These are phyloP conservation scores for Eucalyptus microcorys DNA, from an alignment of 345 rosid genomes.

Conservation along the genomic window DNA sequence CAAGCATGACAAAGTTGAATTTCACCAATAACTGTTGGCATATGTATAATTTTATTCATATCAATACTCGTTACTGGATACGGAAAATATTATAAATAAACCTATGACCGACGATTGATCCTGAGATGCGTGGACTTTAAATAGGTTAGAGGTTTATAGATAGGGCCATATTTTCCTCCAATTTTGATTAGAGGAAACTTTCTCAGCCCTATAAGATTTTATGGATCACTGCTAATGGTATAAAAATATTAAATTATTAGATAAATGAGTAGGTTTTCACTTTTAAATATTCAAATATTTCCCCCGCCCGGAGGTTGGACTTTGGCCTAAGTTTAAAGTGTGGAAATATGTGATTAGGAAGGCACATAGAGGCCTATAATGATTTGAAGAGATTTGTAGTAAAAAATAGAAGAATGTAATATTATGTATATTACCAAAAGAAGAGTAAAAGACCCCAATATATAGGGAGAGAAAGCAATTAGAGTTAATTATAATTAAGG, in stretches of 20 bases:
- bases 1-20: background rate
- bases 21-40: background rate
- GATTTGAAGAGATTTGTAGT: accelerated
- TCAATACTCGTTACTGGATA: background rate
- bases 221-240: accelerated
- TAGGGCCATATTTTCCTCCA: background rate
- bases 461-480: background rate
- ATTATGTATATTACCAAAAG: accelerated
- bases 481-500: too few species aligned
- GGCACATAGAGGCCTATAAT: accelerated
- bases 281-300: accelerated
- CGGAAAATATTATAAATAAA: background rate
- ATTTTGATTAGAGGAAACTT: too few species aligned
- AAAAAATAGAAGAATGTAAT: background rate
- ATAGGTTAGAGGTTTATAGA: background rate
- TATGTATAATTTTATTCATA: background rate
- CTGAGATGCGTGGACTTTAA: background rate
- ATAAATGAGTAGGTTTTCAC: background rate
- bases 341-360: accelerated
- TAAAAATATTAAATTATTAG: too few species aligned
- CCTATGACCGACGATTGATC: background rate
- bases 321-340: accelerated
- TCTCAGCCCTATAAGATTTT: accelerated
- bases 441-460: accelerated
- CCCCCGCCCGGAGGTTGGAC: accelerated